Percentiles rank a stretch among this genome's conserved stretches.
phyloP scores from a whole-genome alignment of 768 basidiomycete genomes.

The Mycena sanguinolenta region DNA sequence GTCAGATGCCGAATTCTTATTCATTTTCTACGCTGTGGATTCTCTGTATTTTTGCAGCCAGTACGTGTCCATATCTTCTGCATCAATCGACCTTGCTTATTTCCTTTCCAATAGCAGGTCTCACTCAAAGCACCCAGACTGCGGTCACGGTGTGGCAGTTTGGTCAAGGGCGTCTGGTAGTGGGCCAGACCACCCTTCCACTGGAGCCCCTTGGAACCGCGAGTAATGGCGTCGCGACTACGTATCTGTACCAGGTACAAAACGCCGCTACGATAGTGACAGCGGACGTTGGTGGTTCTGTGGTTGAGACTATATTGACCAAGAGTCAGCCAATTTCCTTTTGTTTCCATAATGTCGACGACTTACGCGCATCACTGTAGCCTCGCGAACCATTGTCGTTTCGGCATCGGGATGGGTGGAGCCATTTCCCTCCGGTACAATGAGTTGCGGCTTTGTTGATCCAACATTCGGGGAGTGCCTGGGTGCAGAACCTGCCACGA shows the following conservation, averaged over 20 bases:
- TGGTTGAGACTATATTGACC: background rate
- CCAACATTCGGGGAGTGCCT: background rate
- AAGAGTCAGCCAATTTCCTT: background rate
- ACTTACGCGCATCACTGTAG: background rate
- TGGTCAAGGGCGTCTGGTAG: background rate
- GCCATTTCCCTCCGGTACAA: background rate
- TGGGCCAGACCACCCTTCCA: background rate
- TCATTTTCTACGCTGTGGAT: background rate
- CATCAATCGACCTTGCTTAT: too few relatives aligned
- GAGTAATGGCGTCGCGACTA: background rate
- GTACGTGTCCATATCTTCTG: background rate
- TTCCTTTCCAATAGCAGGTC: too few relatives aligned
- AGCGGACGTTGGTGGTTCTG: too few relatives aligned
- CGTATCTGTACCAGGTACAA: slow-evolving; percentile 14
- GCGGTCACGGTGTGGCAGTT: background rate
- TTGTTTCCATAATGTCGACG: background rate
- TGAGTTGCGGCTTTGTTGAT: slow-evolving; percentile 3
- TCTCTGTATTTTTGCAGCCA: background rate
- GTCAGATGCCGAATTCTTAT: background rate
- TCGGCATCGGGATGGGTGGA: slow-evolving; percentile 14
- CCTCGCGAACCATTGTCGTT: slow-evolving; percentile 11
- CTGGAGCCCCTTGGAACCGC: slow-evolving; percentile 2
- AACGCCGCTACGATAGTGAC: background rate
- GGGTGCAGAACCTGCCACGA: background rate
- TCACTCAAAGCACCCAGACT: background rate